These are phyloP conservation scores for Wickerhamomyces pijperi DNA, from an alignment of 805 yeast genomes.

Conservation along the genomic window DNA sequence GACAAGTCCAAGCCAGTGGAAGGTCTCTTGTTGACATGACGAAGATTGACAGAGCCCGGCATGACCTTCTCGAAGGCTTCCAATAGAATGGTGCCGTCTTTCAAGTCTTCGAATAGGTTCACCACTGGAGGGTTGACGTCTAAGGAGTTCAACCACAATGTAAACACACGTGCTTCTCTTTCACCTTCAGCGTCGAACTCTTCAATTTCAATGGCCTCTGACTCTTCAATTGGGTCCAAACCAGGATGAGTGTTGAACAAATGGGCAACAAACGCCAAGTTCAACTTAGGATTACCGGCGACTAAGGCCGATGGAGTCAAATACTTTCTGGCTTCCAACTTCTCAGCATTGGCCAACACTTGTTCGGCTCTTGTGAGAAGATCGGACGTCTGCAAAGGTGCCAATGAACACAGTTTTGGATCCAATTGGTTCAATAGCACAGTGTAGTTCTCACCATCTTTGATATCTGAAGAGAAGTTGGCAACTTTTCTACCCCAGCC, in stretches of 20 bases:
- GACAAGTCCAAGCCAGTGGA: slow-evolving; percentile 61
- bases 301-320: slow-evolving; percentile 88
- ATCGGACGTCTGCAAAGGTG: slow-evolving; percentile 73
- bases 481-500: slow-evolving; percentile 76
- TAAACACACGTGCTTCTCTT: slow-evolving; percentile 97
- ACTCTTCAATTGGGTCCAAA: slow-evolving; percentile 86
- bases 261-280: slow-evolving; percentile 95
- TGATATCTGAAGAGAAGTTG: slow-evolving; percentile 79
- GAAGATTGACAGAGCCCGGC: slow-evolving; percentile 80
- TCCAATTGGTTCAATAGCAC: slow-evolving; percentile 79
- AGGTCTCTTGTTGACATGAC: slow-evolving; percentile 80
- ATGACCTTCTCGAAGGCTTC: slow-evolving; percentile 94
- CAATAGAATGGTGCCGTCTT: slow-evolving; percentile 79
- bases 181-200: slow-evolving; percentile 99
- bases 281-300: slow-evolving; percentile 92
- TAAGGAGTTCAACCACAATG: slow-evolving; percentile 91
- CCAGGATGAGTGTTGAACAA: slow-evolving; percentile 96
- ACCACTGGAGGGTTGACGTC: slow-evolving; percentile 95
- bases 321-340: slow-evolving; percentile 85
- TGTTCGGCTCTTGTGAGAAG: slow-evolving; percentile 77
- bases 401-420: slow-evolving; percentile 70
- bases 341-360: slow-evolving; percentile 78
- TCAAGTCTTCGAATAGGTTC: slow-evolving; percentile 83
- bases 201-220: slow-evolving; percentile 87
- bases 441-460: slow-evolving; percentile 94